A percentile compares a stretch with the other conserved stretches of the same genome.
These are phyloP conservation scores for Oryza glaberrima DNA, from an alignment of 176 grass and related monocot genomes.

Conservation along the genomic window DNA sequence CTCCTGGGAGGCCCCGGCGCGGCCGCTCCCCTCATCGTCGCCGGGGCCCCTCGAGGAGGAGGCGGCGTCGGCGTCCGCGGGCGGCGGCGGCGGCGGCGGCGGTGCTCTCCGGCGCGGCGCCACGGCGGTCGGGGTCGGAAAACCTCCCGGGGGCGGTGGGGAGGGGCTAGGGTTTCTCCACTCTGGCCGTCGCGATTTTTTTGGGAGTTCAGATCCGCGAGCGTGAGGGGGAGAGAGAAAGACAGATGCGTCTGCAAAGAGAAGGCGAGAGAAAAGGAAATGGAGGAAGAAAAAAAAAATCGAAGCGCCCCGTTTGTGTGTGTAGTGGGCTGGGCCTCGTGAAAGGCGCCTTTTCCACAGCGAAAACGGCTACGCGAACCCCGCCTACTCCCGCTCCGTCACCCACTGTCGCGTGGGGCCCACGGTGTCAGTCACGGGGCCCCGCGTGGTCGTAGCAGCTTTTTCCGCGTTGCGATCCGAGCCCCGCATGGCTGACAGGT, in stretches of 20 bases:
- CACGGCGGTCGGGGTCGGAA: slow-evolving; percentile 42
- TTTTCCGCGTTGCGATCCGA: too few species aligned
- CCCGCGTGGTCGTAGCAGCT: background rate
- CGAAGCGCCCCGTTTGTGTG: background rate
- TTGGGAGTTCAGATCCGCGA: slow-evolving; percentile 51
- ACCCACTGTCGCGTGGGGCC: background rate
- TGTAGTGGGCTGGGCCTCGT: too few species aligned
- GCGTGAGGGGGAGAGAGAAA: slow-evolving; percentile 9
- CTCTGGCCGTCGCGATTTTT: slow-evolving; percentile 39
- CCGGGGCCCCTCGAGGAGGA: slow-evolving; percentile 24
- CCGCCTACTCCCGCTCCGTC: background rate
- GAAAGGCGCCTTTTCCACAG: too few species aligned
- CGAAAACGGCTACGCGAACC: background rate
- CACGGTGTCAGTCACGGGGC: background rate
- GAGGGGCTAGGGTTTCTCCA: slow-evolving; percentile 85
- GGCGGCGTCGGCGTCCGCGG: slow-evolving; percentile 41
- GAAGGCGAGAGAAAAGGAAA: background rate
- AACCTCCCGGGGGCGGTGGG: slow-evolving; percentile 19
- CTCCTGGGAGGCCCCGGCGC: slow-evolving; percentile 38
- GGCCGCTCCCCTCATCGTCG: slow-evolving; percentile 45
- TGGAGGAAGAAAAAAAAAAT: background rate
- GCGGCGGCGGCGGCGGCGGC: slow-evolving; percentile 12
- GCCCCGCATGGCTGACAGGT: background rate
- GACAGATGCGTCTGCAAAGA: background rate
- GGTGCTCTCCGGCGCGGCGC: slow-evolving; percentile 57